Base-by-base conservation (phyloP, 2,329 filamentous ascomycete genomes). In the Cytospora piceicola region DNA sequence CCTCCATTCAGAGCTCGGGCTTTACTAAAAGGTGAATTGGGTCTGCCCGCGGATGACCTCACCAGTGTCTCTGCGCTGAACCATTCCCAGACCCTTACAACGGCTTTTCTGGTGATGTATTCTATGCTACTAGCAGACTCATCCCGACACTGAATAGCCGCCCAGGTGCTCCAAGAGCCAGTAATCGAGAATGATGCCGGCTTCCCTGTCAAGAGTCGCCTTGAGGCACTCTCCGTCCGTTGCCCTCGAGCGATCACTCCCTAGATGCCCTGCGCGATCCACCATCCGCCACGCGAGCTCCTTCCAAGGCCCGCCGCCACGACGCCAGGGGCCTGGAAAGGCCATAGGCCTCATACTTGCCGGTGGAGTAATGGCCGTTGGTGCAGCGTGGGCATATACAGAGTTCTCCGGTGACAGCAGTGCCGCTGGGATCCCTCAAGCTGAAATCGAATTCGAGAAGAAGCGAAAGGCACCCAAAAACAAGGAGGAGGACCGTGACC, bases 401-500 rank as follows among this genome's bases (percentile, higher is more conserved):
- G 22, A 61, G 3, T 54, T 68, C 56, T 56, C 67, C 15, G 67
- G 67, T 32, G 32, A 68, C 55, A 69, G 69, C 15, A 27, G 55
- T 12, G 58, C 24, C 34, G 63, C 69, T 15, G 64, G 67, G n/a
- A 69, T 71, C 12, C 70, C 73, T 32, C 77, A 81, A 71, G 84
- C 85, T 0, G 83, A 89, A 61, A 73, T 93, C 51, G 80, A 86
- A 65, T 91, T 93, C 69, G 92, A 96, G 77, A 84, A 88, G 74
- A 78, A 86, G 29, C 82, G 88, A 63, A 81, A 79, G 68, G 81
- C 83, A 68, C 80, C 83, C 29, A 76, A 79, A 1, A 88, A 87
- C 8, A 87, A 87, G 70, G 91, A 94, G 75, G 89, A 93, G 69
- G 89, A 89, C 69, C 80, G 91, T 65, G 90, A 93, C 63, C 78